Evolutionary conservation across 2,329 filamentous ascomycete genomes (phyloP), one percentile per base, ranked within the genome.

Genomic region (Ophiosphaerella herpotricha): DNA sequence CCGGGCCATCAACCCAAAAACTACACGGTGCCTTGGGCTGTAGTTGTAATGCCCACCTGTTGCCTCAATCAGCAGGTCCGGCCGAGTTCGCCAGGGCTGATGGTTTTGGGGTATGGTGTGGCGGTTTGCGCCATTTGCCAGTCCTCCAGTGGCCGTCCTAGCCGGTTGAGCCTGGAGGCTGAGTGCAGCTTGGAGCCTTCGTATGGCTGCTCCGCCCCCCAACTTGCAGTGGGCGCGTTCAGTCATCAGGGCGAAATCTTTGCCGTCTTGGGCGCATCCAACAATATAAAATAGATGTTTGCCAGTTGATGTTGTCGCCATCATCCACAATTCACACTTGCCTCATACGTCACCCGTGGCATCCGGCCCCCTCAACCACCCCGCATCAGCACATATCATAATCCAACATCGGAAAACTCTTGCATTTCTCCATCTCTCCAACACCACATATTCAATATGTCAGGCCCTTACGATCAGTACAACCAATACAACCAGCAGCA

Each of bases 391-490:
- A 23, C 33, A 43, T n/a, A 35, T 7, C 11, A 18, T 21, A 11
- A 35, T 9, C 31, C 31, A 14, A 48, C 41, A 34, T 21, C 40
- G 14, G 39, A 6, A 14, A 41, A 11, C 14, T 2, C 3, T 14
- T 16, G 6, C 21, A 21, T 31, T 32, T 23, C 13, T 14, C 39
- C 13, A 11, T 24, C 40, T 29, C 33, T 33, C 12, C 21, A 33
- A 13, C 14, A 23, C 4, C 6, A 31, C 57, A 52, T 37, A 39
- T 38, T 38, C 58, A 70, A 33, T 49, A 83, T 82, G 80, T 81
- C 79, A 13, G 78, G 78, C 50, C 78, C 78, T 33, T 82, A 82
- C 73, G 75, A 79, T 55, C 72, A 77, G 48, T 75, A 75, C 57
- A 64, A 67, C 58, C 70, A 72, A 29, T 63, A 64, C 41, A 32